phyloP scores from a whole-genome alignment of 768 basidiomycete species.

The Mycena venus region DNA sequence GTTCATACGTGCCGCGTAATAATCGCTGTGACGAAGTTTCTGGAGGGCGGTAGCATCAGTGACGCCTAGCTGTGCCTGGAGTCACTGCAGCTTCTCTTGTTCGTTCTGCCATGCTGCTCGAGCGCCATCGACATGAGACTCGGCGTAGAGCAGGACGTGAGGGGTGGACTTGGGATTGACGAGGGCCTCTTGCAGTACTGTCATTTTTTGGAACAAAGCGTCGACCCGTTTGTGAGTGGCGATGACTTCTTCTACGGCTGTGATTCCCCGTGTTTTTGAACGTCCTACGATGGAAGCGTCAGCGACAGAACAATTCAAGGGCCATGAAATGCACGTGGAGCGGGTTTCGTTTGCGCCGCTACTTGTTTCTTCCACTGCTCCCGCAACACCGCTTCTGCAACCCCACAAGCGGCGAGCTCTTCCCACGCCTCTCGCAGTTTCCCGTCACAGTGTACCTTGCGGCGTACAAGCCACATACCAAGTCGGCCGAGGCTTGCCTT shows the following conservation, averaged over 20 bases:
- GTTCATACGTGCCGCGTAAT: not conserved
- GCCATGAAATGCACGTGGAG: too few species aligned
- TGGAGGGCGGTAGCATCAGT: not conserved
- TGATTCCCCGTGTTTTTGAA: too few species aligned
- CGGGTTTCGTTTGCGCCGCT: not conserved
- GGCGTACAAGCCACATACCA: not conserved
- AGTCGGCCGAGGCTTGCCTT: conserved; percentile 20
- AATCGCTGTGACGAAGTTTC: not conserved
- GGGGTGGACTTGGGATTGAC: too few species aligned
- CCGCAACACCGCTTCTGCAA: not conserved
- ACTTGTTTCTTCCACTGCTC: not conserved
- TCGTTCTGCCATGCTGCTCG: not conserved
- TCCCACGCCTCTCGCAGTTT: too few species aligned
- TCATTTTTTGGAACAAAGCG: too few species aligned
- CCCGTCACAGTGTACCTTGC: not conserved
- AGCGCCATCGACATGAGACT: not conserved
- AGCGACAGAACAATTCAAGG: too few species aligned
- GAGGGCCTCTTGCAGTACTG: too few species aligned
- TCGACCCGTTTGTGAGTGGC: too few species aligned
- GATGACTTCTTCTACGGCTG: too few species aligned
- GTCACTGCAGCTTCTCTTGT: not conserved
- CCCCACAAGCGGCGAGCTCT: not conserved
- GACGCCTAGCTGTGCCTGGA: not conserved
- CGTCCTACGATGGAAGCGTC: too few species aligned
- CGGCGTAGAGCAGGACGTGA: not conserved